phyloP scores from a whole-genome alignment of 2,329 filamentous ascomycete genomes.

The Cryoendolithus antarcticus region DNA sequence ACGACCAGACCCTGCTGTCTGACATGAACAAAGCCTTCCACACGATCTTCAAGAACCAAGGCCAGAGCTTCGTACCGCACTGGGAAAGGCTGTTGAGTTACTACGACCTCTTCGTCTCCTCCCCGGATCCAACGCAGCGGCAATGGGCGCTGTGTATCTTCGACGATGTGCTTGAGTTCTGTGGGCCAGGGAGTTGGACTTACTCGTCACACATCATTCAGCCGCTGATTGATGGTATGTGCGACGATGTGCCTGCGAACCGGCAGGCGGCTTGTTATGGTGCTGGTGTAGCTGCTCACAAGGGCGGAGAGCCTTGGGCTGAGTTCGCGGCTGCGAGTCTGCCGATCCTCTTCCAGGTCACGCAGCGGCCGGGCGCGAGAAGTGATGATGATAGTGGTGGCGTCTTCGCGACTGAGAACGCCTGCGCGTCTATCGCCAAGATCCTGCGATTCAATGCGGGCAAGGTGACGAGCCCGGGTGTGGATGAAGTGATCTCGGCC shows the following conservation, averaged over 20 bases:
- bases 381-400: slow-evolving; percentile 67
- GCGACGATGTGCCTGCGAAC: slow-evolving; percentile 76
- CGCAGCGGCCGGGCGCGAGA: slow-evolving; percentile 66
- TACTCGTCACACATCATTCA: slow-evolving; percentile 80
- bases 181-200: slow-evolving; percentile 72
- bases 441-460: slow-evolving; percentile 80
- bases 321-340: slow-evolving; percentile 73
- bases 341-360: slow-evolving; percentile 73
- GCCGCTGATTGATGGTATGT: slow-evolving; percentile 75
- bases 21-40: slow-evolving; percentile 99
- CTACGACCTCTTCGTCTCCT: slow-evolving; percentile 75
- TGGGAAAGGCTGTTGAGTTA: slow-evolving; percentile 81
- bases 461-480: slow-evolving; percentile 53
- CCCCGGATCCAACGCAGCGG: slow-evolving; percentile 76
- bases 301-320: slow-evolving; percentile 75
- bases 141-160: slow-evolving; percentile 98
- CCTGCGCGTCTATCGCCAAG: slow-evolving; percentile 91
- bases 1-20: slow-evolving; percentile 88
- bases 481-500: slow-evolving; percentile 62
- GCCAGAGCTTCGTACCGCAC: slow-evolving; percentile 65
- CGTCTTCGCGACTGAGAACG: slow-evolving; percentile 85
- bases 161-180: slow-evolving; percentile 97
- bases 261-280: slow-evolving; percentile 96
- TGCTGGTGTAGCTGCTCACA: slow-evolving; percentile 87
- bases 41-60: slow-evolving; percentile 96